These are phyloP conservation scores for Salvia rosmarinus DNA, from an alignment of 257 asterid genomes.

Conservation along the genomic window DNA sequence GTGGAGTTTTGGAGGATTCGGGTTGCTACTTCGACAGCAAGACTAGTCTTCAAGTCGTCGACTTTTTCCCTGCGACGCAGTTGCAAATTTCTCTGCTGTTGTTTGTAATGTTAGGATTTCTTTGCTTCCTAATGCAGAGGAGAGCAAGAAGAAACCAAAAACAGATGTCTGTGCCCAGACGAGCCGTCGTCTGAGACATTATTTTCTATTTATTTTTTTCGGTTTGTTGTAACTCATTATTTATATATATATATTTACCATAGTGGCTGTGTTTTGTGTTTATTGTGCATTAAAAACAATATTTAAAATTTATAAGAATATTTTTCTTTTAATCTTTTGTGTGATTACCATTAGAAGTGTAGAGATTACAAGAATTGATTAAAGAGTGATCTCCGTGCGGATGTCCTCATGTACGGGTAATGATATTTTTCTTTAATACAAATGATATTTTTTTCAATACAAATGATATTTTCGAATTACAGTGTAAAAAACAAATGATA, in stretches of 20 bases:
- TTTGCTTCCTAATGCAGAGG: constrained; percentile 69
- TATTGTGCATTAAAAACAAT: neutral
- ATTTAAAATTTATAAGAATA: too few species aligned
- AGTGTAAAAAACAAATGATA: too few species aligned
- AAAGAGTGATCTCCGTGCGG: too few species aligned
- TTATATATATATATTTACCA: neutral
- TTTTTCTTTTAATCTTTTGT: too few species aligned
- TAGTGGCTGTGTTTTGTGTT: neutral
- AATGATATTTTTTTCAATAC: too few species aligned
- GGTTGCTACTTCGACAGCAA: constrained; percentile 49
- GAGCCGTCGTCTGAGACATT: constrained; percentile 46
- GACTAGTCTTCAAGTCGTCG: constrained; percentile 32
- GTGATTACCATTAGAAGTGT: too few species aligned
- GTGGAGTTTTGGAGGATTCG: constrained; percentile 38
- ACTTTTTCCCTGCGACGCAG: constrained; percentile 47
- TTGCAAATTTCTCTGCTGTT: constrained; percentile 49
- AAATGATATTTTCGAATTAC: too few species aligned
- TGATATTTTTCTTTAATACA: too few species aligned
- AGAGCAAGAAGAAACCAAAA: constrained; percentile 54
- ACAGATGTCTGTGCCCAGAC: constrained; percentile 45
- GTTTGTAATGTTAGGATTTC: constrained; percentile 52
- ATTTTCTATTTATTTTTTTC: neutral
- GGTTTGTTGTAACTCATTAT: constrained; percentile 5
- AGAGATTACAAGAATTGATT: too few species aligned
- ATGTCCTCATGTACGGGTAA: too few species aligned